Conservation (phyloP, 2,329 filamentous ascomycete genomes). For the Diplodia intermedia region DNA sequence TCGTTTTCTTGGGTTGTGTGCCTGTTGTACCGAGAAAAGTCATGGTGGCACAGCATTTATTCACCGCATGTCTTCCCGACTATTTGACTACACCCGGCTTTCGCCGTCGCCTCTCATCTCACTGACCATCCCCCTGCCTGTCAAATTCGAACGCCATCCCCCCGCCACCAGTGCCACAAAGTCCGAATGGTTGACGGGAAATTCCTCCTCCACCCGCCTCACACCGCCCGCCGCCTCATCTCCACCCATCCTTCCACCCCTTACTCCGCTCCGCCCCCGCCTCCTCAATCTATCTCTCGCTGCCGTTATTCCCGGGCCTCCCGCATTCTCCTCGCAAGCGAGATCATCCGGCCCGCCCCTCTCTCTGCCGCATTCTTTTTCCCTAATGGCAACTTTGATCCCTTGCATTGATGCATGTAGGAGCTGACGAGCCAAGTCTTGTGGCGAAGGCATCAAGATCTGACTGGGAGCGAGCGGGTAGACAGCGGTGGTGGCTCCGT, state of each 20-base stretch:
- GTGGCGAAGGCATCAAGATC: no score
- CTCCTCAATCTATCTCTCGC: no score
- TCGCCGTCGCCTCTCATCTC: not conserved
- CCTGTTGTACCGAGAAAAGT: not conserved
- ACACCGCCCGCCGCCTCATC: not conserved
- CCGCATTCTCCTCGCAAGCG: no score
- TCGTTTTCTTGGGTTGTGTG: not conserved
- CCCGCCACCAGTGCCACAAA: not conserved
- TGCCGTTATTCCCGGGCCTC: no score
- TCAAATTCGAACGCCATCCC: not conserved
- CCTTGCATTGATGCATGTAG: no score
- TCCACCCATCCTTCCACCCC: not conserved
- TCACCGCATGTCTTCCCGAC: constrained; percentile 1
- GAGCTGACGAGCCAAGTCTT: no score
- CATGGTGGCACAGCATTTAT: not conserved
- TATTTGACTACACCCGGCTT: not conserved
- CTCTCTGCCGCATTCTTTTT: no score
- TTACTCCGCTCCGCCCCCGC: not conserved
- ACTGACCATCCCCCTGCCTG: not conserved
- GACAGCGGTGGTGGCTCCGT: no score
- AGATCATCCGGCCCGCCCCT: no score
- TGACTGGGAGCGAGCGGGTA: no score
- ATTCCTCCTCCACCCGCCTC: not conserved
- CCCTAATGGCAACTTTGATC: no score
- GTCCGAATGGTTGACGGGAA: not conserved